These are phyloP conservation scores for Berberis vulgaris DNA, from an alignment of 164 flowering plant genomes.

Conservation along the genomic window DNA sequence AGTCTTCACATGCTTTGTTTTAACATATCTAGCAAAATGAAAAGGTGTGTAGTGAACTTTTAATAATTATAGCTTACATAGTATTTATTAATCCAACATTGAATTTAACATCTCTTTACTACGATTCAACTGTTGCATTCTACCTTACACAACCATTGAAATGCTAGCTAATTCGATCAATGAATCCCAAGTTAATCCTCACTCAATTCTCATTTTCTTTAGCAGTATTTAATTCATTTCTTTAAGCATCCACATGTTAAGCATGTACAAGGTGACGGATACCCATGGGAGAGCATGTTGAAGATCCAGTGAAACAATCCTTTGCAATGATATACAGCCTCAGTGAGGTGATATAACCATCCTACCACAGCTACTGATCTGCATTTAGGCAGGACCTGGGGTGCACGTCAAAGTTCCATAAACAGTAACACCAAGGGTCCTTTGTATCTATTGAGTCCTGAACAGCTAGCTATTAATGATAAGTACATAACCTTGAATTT, in stretches of 20 bases:
- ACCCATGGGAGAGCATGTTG: background rate
- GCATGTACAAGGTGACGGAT: background rate
- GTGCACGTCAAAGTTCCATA: conserved; percentile 5
- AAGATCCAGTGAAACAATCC: background rate
- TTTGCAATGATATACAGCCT: background rate
- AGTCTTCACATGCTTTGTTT: no score
- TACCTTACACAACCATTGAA: no score
- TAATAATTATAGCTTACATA: no score
- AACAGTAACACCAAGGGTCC: background rate
- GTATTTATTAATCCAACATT: no score
- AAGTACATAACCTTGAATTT: background rate
- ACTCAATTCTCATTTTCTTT: no score
- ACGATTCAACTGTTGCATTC: no score
- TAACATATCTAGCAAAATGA: no score
- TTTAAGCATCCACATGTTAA: background rate
- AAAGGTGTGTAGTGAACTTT: no score
- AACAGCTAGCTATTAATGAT: background rate
- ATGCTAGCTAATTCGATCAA: no score
- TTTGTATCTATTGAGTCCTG: conserved; percentile 1
- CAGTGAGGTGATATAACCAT: conserved; percentile 1
- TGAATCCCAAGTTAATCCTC: no score
- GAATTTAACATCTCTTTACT: no score
- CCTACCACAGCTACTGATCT: background rate
- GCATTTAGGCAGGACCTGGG: background rate
- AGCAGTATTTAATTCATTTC: background rate